A percentile compares a stretch with the other conserved stretches of the same genome.
phyloP scores from a whole-genome alignment of 805 yeast species.

The Priceomyces fermenticarens region DNA sequence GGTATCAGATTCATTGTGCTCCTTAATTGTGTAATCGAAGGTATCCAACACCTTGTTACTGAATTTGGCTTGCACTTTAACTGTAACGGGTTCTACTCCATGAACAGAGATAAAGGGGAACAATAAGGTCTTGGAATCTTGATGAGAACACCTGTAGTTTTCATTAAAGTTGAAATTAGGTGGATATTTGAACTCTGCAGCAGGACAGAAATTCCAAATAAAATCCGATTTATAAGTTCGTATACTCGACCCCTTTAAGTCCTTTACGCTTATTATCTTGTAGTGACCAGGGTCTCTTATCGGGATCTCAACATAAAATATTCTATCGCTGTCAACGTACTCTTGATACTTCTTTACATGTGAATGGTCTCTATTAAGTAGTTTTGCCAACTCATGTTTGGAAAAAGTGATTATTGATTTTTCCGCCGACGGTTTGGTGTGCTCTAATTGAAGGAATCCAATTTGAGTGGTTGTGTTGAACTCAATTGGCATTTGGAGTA shows the following conservation, averaged over 20 bases:
- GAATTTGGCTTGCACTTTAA: constrained; percentile 22
- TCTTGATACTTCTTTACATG: constrained; percentile 23
- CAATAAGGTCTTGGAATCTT: constrained; percentile 38
- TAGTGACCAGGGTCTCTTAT: constrained; percentile 74
- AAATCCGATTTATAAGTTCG: constrained; percentile 61
- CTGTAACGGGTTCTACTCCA: constrained; percentile 71
- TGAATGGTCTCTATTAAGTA: constrained; percentile 26
- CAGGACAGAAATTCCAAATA: constrained; percentile 74
- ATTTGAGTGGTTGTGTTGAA: constrained; percentile 78
- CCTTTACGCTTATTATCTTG: constrained; percentile 63
- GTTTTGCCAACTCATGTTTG: constrained; percentile 49
- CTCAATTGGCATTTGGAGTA: constrained; percentile 59
- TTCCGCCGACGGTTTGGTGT: constrained; percentile 53
- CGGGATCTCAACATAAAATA: constrained; percentile 64
- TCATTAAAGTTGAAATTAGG: constrained; percentile 15
- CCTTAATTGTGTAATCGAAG: constrained; percentile 22
- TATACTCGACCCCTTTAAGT: constrained; percentile 57
- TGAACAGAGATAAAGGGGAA: constrained; percentile 50
- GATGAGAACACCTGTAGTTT: constrained; percentile 58
- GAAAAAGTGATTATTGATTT: constrained; percentile 52
- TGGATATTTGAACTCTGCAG: constrained; percentile 50
- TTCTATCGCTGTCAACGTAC: constrained; percentile 31
- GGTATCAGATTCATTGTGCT: constrained; percentile 10
- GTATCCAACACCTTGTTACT: constrained; percentile 21
- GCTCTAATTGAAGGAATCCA: constrained; percentile 61